Percentiles rank a stretch among this genome's conserved stretches.
Evolutionary conservation across 768 basidiomycete genomes (phyloP).

Genomic region (Serendipita indica): DNA sequence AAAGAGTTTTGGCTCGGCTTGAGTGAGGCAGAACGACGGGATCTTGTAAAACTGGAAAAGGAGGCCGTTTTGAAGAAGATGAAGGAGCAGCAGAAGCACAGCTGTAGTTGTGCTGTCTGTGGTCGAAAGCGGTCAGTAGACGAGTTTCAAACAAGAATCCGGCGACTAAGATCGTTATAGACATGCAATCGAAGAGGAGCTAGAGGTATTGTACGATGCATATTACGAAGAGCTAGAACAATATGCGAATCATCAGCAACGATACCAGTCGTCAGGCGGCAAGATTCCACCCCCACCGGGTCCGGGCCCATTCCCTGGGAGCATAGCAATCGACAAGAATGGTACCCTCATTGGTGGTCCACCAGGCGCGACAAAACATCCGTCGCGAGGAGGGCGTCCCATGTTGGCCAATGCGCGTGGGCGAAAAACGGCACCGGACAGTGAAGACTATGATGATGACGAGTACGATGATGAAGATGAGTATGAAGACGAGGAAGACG

Average conservation of each 20-base stretch:
- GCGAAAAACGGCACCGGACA: slow-evolving; percentile 26
- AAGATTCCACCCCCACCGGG: slow-evolving; percentile 85
- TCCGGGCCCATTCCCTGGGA: slow-evolving; percentile 95
- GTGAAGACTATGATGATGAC: slow-evolving; percentile 36
- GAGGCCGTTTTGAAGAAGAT: slow-evolving; percentile 95
- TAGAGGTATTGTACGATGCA: slow-evolving; percentile 99
- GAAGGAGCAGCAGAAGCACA: slow-evolving; percentile 98
- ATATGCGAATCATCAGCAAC: slow-evolving; percentile 97
- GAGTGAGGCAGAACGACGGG: slow-evolving; percentile 78
- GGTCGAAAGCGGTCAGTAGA: slow-evolving; percentile 77
- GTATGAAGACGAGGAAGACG: slow-evolving; percentile 38
- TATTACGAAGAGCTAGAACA: slow-evolving; percentile 99
- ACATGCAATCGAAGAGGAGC: slow-evolving; percentile 97
- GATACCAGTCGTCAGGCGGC: slow-evolving; percentile 80
- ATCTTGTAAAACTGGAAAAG: slow-evolving; percentile 94
- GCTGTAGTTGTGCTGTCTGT: slow-evolving; percentile 90
- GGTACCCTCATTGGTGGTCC: slow-evolving; percentile 46
- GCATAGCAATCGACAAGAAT: slow-evolving; percentile 90
- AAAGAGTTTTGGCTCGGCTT: slow-evolving; percentile 95
- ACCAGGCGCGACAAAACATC: slow-evolving; percentile 21
- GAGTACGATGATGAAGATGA: slow-evolving; percentile 39
- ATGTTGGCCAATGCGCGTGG: slow-evolving; percentile 23
- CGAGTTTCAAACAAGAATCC: neutral
- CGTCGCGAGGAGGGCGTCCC: slow-evolving; percentile 14
- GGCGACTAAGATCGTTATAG: slow-evolving; percentile 25